Conservation (phyloP, 176 grass and related monocot species). For the Ananas comosus region DNA sequence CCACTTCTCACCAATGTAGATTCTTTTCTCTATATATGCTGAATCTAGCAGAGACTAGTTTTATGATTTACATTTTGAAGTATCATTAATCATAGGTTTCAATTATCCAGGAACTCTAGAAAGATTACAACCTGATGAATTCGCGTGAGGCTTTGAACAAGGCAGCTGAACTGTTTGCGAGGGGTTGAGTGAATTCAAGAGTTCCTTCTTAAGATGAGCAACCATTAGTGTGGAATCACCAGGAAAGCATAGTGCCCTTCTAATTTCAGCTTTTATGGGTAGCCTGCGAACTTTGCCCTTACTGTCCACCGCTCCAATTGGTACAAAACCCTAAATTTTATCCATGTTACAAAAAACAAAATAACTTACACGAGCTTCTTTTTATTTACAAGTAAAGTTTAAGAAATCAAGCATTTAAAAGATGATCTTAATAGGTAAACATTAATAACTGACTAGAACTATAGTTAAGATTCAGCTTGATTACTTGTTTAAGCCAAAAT, state of each 20-base stretch:
- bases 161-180: slow-evolving; percentile 9
- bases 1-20: not conserved
- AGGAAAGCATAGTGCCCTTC: slow-evolving; percentile 70
- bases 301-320: slow-evolving; percentile 70
- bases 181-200: slow-evolving; percentile 16
- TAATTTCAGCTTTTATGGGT: slow-evolving; percentile 75
- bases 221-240: slow-evolving; percentile 77
- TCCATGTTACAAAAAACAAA: slow-evolving; percentile 10
- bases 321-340: slow-evolving; percentile 50
- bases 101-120: slow-evolving; percentile 3
- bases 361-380: too few species aligned
- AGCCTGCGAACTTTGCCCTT: slow-evolving; percentile 62
- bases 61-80: not conserved
- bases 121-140: slow-evolving; percentile 47
- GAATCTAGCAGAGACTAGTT: not conserved
- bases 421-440: too few species aligned
- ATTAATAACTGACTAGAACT: not conserved
- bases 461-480: slow-evolving; percentile 5
- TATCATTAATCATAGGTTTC: not conserved
- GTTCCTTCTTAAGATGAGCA: slow-evolving; percentile 49
- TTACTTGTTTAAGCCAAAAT: slow-evolving; percentile 97
- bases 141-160: slow-evolving; percentile 15
- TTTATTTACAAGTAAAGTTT: too few species aligned
- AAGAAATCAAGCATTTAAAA: too few species aligned
- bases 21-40: not conserved